phyloP scores from a whole-genome alignment of 352 stramenopile species.

The Pythium plurisporium region DNA sequence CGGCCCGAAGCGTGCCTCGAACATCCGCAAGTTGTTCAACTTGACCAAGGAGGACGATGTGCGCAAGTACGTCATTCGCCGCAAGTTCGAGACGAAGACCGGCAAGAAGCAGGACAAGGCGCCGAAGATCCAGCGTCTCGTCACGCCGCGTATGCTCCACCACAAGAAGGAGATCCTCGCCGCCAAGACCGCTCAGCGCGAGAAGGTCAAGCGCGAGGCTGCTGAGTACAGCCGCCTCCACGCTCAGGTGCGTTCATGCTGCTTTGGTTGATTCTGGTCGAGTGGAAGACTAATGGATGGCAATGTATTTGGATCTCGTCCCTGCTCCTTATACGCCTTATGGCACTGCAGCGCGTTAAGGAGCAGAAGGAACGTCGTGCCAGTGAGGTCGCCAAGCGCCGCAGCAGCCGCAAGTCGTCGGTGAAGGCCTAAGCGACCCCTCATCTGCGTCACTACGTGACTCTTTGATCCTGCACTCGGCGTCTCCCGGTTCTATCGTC shows the following conservation, averaged over 20 bases:
- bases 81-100: conserved; percentile 99
- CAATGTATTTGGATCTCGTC: conserved; percentile 33
- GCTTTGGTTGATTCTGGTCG: not conserved
- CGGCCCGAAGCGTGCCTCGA: conserved; percentile 99
- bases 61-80: conserved; percentile 98
- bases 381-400: conserved; percentile 97
- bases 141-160: conserved; percentile 96
- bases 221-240: conserved; percentile 98
- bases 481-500: not conserved
- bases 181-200: conserved; percentile 83
- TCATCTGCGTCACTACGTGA: conserved; percentile 33
- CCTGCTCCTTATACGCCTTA: conserved; percentile 92
- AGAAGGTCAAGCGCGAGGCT: conserved; percentile 92
- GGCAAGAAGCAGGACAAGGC: conserved; percentile 98
- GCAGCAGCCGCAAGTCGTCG: conserved; percentile 95
- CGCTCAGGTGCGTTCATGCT: conserved; percentile 66
- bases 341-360: conserved; percentile 96
- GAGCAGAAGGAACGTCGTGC: conserved; percentile 97
- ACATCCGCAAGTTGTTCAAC: conserved; percentile 99
- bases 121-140: conserved; percentile 99
- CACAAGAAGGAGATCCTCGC: conserved; percentile 91
- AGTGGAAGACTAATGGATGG: conserved; percentile 34
- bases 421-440: conserved; percentile 80
- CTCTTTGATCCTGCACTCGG: conserved; percentile 4
- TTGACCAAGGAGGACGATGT: conserved; percentile 99